These are phyloP conservation scores for Pezicula radicicola DNA, from an alignment of 2,329 filamentous ascomycete genomes.

Conservation along the genomic window DNA sequence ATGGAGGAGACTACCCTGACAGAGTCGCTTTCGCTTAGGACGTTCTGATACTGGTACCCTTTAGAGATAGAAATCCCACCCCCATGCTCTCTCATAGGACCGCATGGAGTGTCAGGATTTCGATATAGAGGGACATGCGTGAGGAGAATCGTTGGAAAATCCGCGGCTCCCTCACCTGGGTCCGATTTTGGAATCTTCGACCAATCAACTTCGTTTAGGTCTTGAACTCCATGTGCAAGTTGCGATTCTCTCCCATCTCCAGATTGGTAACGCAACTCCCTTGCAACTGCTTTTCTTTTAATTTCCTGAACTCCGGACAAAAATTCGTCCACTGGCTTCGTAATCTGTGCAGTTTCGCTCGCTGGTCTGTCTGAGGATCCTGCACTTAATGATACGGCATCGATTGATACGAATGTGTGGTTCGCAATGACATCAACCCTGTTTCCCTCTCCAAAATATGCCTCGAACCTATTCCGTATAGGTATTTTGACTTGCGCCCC, in stretches of 20 bases:
- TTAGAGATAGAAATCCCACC: slow-evolving; percentile 75
- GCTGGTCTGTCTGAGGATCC: slow-evolving; percentile 44
- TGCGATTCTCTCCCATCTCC: slow-evolving; percentile 52
- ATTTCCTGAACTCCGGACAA: slow-evolving; percentile 61
- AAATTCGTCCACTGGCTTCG: slow-evolving; percentile 74
- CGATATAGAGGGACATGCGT: slow-evolving; percentile 91
- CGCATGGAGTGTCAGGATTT: slow-evolving; percentile 78
- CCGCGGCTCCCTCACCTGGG: slow-evolving; percentile 41
- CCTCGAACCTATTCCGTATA: slow-evolving; percentile 79
- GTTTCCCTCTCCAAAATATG: slow-evolving; percentile 90
- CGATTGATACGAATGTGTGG: slow-evolving; percentile 90
- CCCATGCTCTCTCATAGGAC: slow-evolving; percentile 75
- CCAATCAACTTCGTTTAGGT: slow-evolving; percentile 35
- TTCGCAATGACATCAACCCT: slow-evolving; percentile 89
- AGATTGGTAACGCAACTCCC: slow-evolving; percentile 64
- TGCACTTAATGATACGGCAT: slow-evolving; percentile 84
- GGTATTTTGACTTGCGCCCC: slow-evolving; percentile 77
- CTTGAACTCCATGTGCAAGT: slow-evolving; percentile 59
- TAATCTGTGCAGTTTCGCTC: slow-evolving; percentile 59
- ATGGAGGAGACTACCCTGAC: slow-evolving; percentile 72
- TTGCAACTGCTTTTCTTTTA: slow-evolving; percentile 66
- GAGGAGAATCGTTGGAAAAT: slow-evolving; percentile 84
- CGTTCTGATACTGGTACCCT: slow-evolving; percentile 97
- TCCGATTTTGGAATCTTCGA: slow-evolving; percentile 37
- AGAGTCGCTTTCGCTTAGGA: slow-evolving; percentile 75